These are phyloP conservation scores for Populus pruinosa DNA, from an alignment of 345 rosid species.

Conservation along the genomic window DNA sequence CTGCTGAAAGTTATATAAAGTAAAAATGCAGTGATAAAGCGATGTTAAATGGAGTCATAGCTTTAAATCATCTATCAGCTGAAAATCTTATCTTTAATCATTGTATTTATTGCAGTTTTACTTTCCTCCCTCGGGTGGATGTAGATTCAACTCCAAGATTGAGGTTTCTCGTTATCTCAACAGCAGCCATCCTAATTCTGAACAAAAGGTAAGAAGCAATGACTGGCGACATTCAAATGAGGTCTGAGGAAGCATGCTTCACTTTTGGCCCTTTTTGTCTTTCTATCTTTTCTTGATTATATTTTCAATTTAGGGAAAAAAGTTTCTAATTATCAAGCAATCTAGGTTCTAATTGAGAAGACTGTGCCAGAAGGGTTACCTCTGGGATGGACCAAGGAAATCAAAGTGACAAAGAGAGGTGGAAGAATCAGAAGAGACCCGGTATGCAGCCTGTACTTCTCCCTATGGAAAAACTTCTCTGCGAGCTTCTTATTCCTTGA, in stretches of 20 bases:
- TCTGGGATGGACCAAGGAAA: conserved; percentile 83
- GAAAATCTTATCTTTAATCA: background rate
- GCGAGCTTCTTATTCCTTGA: background rate
- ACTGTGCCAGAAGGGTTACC: conserved; percentile 71
- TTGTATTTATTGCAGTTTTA: conserved; percentile 45
- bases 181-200: conserved; percentile 17
- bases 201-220: conserved; percentile 23
- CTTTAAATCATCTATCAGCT: background rate
- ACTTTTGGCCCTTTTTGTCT: background rate
- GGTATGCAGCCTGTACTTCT: conserved; percentile 41
- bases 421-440: conserved; percentile 59
- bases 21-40: background rate
- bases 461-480: conserved; percentile 6
- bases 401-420: conserved; percentile 51
- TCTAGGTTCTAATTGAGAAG: conserved; percentile 57
- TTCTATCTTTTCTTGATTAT: background rate
- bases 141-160: conserved; percentile 37
- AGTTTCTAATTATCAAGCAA: conserved; percentile 34
- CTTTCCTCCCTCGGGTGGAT: conserved; percentile 41
- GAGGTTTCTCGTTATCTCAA: conserved; percentile 44
- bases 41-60: background rate
- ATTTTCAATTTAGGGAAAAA: conserved; percentile 13
- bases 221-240: conserved; percentile 13
- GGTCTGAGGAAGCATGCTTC: conserved; percentile 25
- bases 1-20: conserved; percentile 1